Evolutionary conservation across 345 rosid genomes (phyloP).

Genomic region (Carallia pectinifolia): DNA sequence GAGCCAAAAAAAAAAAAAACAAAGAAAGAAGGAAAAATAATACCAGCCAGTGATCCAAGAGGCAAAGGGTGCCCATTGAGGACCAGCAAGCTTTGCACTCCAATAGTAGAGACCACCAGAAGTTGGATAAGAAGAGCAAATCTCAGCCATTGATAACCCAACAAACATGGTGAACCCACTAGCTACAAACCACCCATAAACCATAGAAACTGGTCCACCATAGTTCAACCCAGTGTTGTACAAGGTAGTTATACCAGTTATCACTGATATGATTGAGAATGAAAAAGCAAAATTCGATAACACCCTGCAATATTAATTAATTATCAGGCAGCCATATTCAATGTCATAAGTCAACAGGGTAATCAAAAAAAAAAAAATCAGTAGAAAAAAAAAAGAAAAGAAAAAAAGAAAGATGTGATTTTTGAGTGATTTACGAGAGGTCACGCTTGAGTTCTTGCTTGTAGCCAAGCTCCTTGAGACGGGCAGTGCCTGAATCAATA

Average conservation of each 20-base stretch:
- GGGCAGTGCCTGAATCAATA: constrained; percentile 68
- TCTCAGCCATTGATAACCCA: constrained; percentile 89
- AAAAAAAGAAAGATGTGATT: not conserved
- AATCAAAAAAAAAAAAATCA: not conserved
- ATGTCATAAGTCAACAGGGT: not conserved
- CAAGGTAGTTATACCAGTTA: constrained; percentile 84
- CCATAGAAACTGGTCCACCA: constrained; percentile 77
- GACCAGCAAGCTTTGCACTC: constrained; percentile 98
- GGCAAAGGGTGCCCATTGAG: constrained; percentile 87
- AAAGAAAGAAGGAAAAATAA: not conserved
- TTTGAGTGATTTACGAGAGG: constrained; percentile 58
- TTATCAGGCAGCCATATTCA: not conserved
- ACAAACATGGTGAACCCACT: constrained; percentile 82
- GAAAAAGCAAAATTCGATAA: constrained; percentile 92
- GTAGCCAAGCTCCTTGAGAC: constrained; percentile 89
- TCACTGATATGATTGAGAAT: constrained; percentile 82
- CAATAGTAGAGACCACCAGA: constrained; percentile 97
- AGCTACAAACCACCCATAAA: constrained; percentile 88
- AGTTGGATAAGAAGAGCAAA: constrained; percentile 92
- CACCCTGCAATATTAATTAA: constrained; percentile 47
- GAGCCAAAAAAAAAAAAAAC: not conserved
- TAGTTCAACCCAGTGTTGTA: constrained; percentile 74
- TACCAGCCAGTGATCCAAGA: constrained; percentile 98
- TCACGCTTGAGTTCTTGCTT: constrained; percentile 97
- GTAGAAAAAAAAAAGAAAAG: not conserved